Evolutionary conservation across 495 filamentous ascomycete species (phyloP), one percentile per base, ranked within the genome.

Genomic region (Copromyces sp.): DNA sequence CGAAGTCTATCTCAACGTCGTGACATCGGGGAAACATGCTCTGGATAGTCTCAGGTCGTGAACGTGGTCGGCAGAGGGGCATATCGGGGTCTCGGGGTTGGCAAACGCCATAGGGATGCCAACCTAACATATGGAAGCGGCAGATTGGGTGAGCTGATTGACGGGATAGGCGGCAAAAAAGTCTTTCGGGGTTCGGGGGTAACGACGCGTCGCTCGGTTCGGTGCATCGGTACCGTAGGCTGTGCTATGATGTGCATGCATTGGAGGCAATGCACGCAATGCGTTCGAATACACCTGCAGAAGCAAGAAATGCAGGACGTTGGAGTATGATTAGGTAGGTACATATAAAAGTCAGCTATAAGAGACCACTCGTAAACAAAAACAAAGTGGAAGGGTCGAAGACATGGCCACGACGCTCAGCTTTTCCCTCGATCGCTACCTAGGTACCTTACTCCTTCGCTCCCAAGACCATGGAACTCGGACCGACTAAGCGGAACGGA

Each of bases 81-180:
- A 20, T 9, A 20, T 24, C 24, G 24, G 24, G 24, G 24, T 24
- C 24, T 47, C 44, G 44, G 39, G 3, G 44, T 20, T 47, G n/a
- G 17, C 44, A 0, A 1, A 45, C 11, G 3, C 3, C 8, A 20
- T 9, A 7, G 44, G 44, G 9, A 3, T 20, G 44, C 17, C 42
- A 45, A 1, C 8, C 4, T 1, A 1, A 1, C 8, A 9, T 1
- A 1, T n/a, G 8, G 14, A n/a, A n/a, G n/a, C n/a, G n/a, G n/a
- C n/a, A n/a, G n/a, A n/a, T n/a, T n/a, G n/a, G n/a, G n/a, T n/a
- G n/a, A 6, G 40, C 14, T 42, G 40, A 42, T 41, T 16, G 1
- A 4, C 14, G 14, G 16, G 4, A 17, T 42, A 11, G 14, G 40
- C 6, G n/a, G 16, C 41, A 44, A n/a, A n/a, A 3, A 47, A n/a